Evolutionary conservation across 2,329 filamentous ascomycete genomes (phyloP).

Genomic region (Microcyclospora pomicola): DNA sequence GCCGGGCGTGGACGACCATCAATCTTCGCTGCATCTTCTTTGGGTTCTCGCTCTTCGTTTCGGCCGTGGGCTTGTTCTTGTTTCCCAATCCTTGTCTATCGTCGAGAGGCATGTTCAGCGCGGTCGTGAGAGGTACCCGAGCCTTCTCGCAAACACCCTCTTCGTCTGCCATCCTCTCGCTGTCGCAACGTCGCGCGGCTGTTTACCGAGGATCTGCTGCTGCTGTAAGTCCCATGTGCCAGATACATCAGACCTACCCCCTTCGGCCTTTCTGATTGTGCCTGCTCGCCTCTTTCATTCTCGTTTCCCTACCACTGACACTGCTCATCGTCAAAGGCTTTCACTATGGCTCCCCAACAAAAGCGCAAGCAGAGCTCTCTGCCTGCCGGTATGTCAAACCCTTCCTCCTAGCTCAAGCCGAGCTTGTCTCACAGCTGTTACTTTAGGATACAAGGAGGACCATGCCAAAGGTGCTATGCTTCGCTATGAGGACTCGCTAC

Average conservation of each 20-base stretch:
- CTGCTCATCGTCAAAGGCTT: not conserved
- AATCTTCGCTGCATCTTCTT: too few species aligned
- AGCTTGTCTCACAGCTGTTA: not conserved
- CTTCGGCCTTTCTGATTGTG: too few species aligned
- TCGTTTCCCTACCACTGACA: too few species aligned
- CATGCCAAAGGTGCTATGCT: slow-evolving; percentile 66
- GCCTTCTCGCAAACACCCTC: slow-evolving; percentile 10
- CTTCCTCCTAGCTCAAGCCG: not conserved
- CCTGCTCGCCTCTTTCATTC: too few species aligned
- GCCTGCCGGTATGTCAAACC: slow-evolving; percentile 28
- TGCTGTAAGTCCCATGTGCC: slow-evolving; percentile 8
- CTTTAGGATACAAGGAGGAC: slow-evolving; percentile 64
- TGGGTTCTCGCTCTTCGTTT: too few species aligned
- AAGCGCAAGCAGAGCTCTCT: slow-evolving; percentile 32
- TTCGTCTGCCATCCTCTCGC: not conserved
- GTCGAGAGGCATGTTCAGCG: slow-evolving; percentile 14
- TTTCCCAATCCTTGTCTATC: too few species aligned
- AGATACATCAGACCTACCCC: too few species aligned
- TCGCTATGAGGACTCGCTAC: slow-evolving; percentile 75
- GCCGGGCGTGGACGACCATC: too few species aligned
- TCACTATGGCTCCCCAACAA: slow-evolving; percentile 20
- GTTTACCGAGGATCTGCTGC: slow-evolving; percentile 12
- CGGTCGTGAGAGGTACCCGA: slow-evolving; percentile 10
- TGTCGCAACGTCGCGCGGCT: not conserved
- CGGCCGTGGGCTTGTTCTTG: too few species aligned